Evolutionary conservation across 2,329 filamentous ascomycete species (phyloP), one percentile per base, ranked within the genome.

Genomic region (Penicillium occitanis): DNA sequence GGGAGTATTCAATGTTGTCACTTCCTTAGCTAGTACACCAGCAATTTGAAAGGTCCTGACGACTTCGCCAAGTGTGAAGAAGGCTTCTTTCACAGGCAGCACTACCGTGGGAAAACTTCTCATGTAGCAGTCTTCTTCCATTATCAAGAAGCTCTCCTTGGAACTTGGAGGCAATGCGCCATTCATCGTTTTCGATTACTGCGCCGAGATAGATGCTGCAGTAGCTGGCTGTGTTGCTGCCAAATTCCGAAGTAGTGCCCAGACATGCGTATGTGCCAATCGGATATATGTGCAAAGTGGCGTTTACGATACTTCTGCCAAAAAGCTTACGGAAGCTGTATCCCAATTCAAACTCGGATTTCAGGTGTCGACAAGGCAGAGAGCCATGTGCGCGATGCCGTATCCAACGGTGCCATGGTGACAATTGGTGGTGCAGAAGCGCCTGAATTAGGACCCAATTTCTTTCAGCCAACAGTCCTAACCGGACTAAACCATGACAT

Each of bases 161-260:
- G 81, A 83, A 67, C 73, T 81, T 5, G 79, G 79, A 14, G 79
- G 79, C 8, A 81, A 81, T 68, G 73, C 71, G 19, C 75, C 78
- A 0, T 77, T 78, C 25, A 74, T 81, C 35, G 71, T 81, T 25
- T 80, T 79, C 68, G 73, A 78, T 50, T 79, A 81, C 66, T 11
- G 33, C 10, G 77, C 77, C 1, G 71, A 80, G 60, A 65, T 81
- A n/a, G 75, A 79, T 17, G 68, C 72, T 35, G 74, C 75, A 1
- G 67, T 75, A 6, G 67, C 67, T 76, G 90, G 88, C 10, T 33
- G n/a, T 22, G 17, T 61, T 22, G 22, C 44, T 33, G 14, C 25
- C 5, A 61, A 61, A 28, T 61, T 44, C 11, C 25, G 42, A 11
- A 48, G 17, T 17, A 30, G 19, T 30, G 58, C 42, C 11, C 58